Percentiles rank a stretch among this genome's conserved stretches.
Conservation (phyloP, 208 protist species). For the Trypanosoma boissoni region DNA sequence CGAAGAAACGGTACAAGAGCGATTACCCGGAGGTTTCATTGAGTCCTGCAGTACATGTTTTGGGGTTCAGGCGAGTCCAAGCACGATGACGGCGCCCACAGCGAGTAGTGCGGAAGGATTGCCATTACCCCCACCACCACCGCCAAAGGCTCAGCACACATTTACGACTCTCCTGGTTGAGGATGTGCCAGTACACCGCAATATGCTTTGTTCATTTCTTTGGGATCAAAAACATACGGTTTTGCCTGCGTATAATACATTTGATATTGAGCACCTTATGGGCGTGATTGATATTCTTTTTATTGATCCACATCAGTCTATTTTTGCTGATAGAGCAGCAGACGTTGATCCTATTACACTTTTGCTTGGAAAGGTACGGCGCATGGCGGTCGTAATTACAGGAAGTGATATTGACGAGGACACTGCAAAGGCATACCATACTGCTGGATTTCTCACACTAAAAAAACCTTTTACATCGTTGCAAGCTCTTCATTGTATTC, state of each 20-base stretch:
- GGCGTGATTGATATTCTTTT: constrained; percentile 84
- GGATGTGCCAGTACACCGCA: constrained; percentile 76
- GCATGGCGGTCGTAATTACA: constrained; percentile 84
- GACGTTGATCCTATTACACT: constrained; percentile 56
- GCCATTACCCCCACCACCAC: neutral
- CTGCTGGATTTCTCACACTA: constrained; percentile 80
- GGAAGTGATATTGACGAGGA: constrained; percentile 51
- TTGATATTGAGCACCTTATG: constrained; percentile 67
- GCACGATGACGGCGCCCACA: neutral
- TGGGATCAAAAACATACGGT: constrained; percentile 89
- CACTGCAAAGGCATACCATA: constrained; percentile 60
- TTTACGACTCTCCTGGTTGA: constrained; percentile 87
- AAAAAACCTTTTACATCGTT: constrained; percentile 83
- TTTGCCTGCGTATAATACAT: constrained; percentile 62
- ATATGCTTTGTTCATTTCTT: constrained; percentile 84
- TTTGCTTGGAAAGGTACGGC: constrained; percentile 70
- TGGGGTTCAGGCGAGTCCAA: neutral
- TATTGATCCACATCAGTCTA: constrained; percentile 80
- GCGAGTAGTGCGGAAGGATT: neutral
- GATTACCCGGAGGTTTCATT: neutral
- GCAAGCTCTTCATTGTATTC: constrained; percentile 69
- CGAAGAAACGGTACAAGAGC: neutral
- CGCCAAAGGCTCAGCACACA: neutral
- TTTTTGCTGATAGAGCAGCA: constrained; percentile 36
- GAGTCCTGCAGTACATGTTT: neutral